These are phyloP conservation scores for Striga asiatica DNA, from an alignment of 257 asterid species.

Conservation along the genomic window DNA sequence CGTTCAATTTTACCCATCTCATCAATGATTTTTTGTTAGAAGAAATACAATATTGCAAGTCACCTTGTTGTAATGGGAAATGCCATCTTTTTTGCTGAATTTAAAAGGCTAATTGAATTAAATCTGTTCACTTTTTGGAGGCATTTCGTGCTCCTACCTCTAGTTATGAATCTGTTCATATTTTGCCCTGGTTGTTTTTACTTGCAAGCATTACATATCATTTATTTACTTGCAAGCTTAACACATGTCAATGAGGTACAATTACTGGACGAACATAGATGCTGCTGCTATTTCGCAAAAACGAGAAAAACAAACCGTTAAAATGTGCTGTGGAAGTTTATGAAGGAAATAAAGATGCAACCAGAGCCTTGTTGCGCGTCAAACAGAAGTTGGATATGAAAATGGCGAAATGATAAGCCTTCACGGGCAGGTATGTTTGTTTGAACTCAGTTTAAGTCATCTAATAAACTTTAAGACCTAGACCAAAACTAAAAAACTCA, in stretches of 20 bases:
- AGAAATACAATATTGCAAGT: neutral
- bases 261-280: no score
- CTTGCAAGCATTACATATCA: neutral
- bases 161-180: neutral
- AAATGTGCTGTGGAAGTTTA: slow-evolving; percentile 62
- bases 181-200: neutral
- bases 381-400: slow-evolving; percentile 98
- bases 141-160: neutral
- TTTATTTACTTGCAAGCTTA: no score
- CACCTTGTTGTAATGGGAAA: neutral
- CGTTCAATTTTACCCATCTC: no score
- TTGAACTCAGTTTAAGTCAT: no score
- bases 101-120: neutral
- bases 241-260: no score
- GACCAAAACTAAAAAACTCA: no score
- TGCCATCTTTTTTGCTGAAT: neutral
- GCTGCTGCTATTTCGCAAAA: no score
- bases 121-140: neutral
- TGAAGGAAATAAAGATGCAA: slow-evolving; percentile 96
- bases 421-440: slow-evolving; percentile 84
- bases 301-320: no score
- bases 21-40: neutral
- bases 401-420: slow-evolving; percentile 96
- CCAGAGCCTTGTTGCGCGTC: slow-evolving; percentile 95
- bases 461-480: no score